Conservation (phyloP, 163 green algal species). For the Scenedesmus sp. region DNA sequence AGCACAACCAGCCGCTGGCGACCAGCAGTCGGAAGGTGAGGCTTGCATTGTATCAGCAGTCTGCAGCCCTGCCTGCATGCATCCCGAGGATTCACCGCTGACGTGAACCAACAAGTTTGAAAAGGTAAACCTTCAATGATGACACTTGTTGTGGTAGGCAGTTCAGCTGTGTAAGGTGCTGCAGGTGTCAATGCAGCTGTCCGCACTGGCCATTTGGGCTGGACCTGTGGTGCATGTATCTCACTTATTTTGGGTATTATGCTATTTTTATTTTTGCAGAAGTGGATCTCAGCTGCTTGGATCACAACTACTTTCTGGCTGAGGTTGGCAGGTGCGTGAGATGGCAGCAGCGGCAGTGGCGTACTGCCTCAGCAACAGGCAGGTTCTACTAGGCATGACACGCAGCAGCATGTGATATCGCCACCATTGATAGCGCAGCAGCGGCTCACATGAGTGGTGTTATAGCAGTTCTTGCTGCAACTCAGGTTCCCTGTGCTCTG, state of each 20-base stretch:
- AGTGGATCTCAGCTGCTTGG: slow-evolving; percentile 29
- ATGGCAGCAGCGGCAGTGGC: background rate
- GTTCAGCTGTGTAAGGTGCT: background rate
- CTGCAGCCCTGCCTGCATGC: background rate
- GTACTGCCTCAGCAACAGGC: too few relatives aligned
- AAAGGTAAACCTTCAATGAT: background rate
- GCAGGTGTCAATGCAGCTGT: background rate
- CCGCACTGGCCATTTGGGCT: background rate
- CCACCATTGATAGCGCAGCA: background rate
- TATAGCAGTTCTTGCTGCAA: too few relatives aligned
- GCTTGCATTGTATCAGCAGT: background rate
- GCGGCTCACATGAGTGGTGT: too few relatives aligned
- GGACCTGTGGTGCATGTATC: background rate
- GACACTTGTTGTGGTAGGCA: background rate
- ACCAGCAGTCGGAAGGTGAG: background rate
- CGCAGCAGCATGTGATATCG: too few relatives aligned
- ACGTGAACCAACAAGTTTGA: background rate
- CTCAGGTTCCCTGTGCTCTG: too few relatives aligned
- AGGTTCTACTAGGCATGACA: too few relatives aligned
- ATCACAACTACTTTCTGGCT: slow-evolving; percentile 36
- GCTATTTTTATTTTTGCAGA: background rate
- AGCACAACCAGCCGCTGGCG: background rate
- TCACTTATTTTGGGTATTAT: background rate
- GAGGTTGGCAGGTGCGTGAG: slow-evolving; percentile 15
- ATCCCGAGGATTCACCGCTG: background rate